These are phyloP conservation scores for Wilcoxina mikolae DNA, from an alignment of 495 filamentous ascomycete species.

Conservation along the genomic window DNA sequence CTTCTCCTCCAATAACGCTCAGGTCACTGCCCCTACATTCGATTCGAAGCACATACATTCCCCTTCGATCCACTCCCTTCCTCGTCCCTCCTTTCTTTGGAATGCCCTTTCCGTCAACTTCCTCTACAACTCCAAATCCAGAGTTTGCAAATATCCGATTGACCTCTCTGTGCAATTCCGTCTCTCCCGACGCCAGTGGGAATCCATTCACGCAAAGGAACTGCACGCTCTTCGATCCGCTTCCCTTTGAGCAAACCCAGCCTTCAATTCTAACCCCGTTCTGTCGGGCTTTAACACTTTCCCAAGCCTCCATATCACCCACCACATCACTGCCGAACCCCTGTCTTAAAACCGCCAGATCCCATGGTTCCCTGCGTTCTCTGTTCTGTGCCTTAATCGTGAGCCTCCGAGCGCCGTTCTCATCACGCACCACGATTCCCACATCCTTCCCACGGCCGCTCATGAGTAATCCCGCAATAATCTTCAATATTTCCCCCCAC, in stretches of 20 bases:
- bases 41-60: slow-evolving; percentile 82
- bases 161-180: slow-evolving; percentile 60
- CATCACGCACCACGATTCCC: slow-evolving; percentile 35
- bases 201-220: slow-evolving; percentile 24
- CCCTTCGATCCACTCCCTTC: slow-evolving; percentile 68
- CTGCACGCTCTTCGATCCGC: slow-evolving; percentile 10
- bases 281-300: slow-evolving; percentile 19
- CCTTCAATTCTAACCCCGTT: slow-evolving; percentile 19
- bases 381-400: slow-evolving; percentile 10
- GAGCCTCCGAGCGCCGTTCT: slow-evolving; percentile 16
- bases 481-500: slow-evolving; percentile 51
- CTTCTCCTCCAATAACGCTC: slow-evolving; percentile 21
- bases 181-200: slow-evolving; percentile 30
- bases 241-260: slow-evolving; percentile 15
- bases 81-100: slow-evolving; percentile 34
- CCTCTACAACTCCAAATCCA: slow-evolving; percentile 54
- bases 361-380: slow-evolving; percentile 2
- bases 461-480: slow-evolving; percentile 49
- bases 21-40: slow-evolving; percentile 26
- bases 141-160: slow-evolving; percentile 67
- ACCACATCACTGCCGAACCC: slow-evolving; percentile 11
- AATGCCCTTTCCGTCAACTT: slow-evolving; percentile 32
- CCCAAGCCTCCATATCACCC: slow-evolving; percentile 11
- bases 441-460: slow-evolving; percentile 40
- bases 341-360: slow-evolving; percentile 12